phyloP scores from a whole-genome alignment of 2,329 filamentous ascomycete genomes.

The Pleomassaria siparia region DNA sequence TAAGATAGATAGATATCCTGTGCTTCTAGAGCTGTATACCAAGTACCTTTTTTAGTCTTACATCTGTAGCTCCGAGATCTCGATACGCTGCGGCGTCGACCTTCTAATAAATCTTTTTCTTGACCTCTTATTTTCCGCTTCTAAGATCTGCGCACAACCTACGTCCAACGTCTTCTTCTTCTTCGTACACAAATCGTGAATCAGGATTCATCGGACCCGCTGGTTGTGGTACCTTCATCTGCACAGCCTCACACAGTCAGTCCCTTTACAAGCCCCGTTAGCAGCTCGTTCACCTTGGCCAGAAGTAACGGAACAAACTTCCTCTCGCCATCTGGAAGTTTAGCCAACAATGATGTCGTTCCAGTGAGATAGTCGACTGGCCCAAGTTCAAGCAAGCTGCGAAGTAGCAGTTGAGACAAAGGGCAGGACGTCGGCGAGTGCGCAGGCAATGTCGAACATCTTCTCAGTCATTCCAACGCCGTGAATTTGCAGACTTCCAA shows the following conservation, averaged over 20 bases:
- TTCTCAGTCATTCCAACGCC: constrained; percentile 36
- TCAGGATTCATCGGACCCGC: constrained; percentile 25
- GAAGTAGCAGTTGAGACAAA: constrained; percentile 19
- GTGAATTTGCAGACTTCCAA: constrained; percentile 26
- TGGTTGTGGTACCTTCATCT: constrained; percentile 13
- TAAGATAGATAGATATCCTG: neutral
- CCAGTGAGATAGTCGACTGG: constrained; percentile 23
- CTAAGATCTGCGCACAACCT: constrained; percentile 23
- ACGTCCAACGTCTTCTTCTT: constrained; percentile 29
- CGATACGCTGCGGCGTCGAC: neutral
- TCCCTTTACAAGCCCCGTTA: constrained; percentile 19
- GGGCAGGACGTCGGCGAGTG: constrained; percentile 28
- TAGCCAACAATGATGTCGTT: constrained; percentile 18
- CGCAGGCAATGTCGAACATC: constrained; percentile 34
- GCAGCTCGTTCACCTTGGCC: constrained; percentile 28
- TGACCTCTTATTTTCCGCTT: constrained; percentile 10
- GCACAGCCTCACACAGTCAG: constrained; percentile 19
- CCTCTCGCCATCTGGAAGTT: constrained; percentile 23
- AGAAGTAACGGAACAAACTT: constrained; percentile 31
- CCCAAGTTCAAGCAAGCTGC: constrained; percentile 18
- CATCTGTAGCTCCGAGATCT: too few species aligned
- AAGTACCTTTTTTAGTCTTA: too few species aligned
- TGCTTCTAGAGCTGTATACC: too few species aligned
- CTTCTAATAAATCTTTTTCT: neutral
- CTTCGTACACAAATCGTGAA: constrained; percentile 26